phyloP scores from a whole-genome alignment of 768 basidiomycete species.

The Dioszegia hungarica region DNA sequence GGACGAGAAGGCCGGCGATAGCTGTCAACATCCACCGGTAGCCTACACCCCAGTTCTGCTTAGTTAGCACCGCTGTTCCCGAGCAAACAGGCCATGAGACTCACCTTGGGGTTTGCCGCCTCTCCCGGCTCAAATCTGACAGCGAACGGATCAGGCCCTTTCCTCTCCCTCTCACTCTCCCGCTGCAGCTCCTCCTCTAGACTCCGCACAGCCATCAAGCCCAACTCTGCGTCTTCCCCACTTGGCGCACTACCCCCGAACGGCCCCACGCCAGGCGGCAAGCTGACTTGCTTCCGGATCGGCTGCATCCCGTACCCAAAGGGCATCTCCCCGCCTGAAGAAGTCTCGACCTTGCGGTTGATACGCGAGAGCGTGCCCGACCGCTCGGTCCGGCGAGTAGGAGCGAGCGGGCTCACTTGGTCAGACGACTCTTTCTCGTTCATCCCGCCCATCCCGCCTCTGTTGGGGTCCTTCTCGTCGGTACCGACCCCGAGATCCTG shows the following conservation, averaged over 20 bases:
- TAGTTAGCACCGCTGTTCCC: neutral
- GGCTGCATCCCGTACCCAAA: slow-evolving; percentile 25
- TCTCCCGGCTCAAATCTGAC: slow-evolving; percentile 46
- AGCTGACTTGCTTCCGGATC: slow-evolving; percentile 14
- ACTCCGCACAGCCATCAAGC: slow-evolving; percentile 30
- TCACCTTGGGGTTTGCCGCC: slow-evolving; percentile 42
- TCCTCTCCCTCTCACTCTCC: slow-evolving; percentile 19
- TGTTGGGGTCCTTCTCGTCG: too few species aligned
- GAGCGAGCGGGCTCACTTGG: neutral
- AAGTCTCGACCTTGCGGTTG: slow-evolving; percentile 1
- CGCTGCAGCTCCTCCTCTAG: slow-evolving; percentile 34
- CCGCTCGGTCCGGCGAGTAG: neutral
- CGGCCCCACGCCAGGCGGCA: slow-evolving; percentile 28
- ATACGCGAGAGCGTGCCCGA: neutral
- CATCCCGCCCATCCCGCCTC: neutral
- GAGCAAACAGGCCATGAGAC: neutral
- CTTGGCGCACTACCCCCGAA: slow-evolving; percentile 38
- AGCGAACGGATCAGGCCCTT: slow-evolving; percentile 41
- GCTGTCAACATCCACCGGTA: slow-evolving; percentile 45
- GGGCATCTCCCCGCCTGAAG: slow-evolving; percentile 4
- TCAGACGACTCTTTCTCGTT: neutral
- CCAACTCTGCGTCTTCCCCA: slow-evolving; percentile 34
- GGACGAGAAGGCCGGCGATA: slow-evolving; percentile 40
- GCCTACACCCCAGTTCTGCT: slow-evolving; percentile 41
- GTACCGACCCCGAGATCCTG: neutral